Base-by-base conservation (phyloP, 106 monocot species). In the Cymbidium sinense region DNA sequence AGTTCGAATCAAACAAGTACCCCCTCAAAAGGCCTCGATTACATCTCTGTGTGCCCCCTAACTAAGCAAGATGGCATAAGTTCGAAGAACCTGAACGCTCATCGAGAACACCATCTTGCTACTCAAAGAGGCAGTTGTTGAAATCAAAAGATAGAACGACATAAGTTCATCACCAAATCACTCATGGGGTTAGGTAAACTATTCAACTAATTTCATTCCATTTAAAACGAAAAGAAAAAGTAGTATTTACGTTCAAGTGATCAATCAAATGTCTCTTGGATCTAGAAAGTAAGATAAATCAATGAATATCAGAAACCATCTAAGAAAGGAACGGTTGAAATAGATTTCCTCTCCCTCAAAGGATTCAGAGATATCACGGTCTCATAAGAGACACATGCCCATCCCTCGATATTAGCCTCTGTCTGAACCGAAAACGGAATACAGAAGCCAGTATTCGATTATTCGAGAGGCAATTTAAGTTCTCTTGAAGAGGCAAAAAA, bases 271-370 rank as follows among this genome's bases (percentile, higher is more conserved):
- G 52, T 52, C 17, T 18, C 10, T 18, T 52, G 52, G 17, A 12
- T 52, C 52, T n/a, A n/a, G n/a, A n/a, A 58, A 3, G 23, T 23
- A 58, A 25, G 58, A 58, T 2, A 58, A 25, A 25, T n/a, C 61
- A 0, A 62, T 62, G 1, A 5, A 62, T 69, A 69, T 31, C 69
- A 17, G 69, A 69, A 33, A 11, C 69, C 31, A 33, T 34, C 69
- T 69, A 69, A 31, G 69, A 69, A 69, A 69, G 34, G 69, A 34
- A 69, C 34, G 5, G 13, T 6, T 69, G 5, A 69, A 69, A 34
- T 62, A 62, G 61, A 69, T 29, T 69, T 69, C 69, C 30, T 69
- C 29, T 69, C 69, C 69, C 31, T 69, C 69, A 17, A 34, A 69
- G 69, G 34, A 34, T 69, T 69, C 69, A 69, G 69, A 17, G 30